Percentiles rank a stretch among this genome's conserved stretches.
Evolutionary conservation across 1,139 yeast genomes (phyloP).

Genomic region (Zhuliangozyma blackwelliae): DNA sequence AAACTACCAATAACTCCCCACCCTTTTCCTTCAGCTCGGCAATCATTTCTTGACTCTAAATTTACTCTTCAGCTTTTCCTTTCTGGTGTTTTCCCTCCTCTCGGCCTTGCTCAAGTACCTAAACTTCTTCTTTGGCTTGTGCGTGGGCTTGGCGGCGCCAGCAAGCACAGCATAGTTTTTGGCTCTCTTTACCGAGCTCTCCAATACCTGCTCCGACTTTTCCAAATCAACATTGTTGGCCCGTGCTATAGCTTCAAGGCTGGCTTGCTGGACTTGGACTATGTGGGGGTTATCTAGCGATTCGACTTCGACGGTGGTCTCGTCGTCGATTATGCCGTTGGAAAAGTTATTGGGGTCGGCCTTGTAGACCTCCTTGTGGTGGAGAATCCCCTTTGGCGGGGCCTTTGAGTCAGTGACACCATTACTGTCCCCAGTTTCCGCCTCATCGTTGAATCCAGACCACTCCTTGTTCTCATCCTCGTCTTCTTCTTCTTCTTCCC

Average conservation of each 20-base stretch:
- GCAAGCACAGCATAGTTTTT: slow-evolving; percentile 66
- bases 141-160: slow-evolving; percentile 44
- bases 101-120: slow-evolving; percentile 80
- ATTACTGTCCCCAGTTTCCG: slow-evolving; percentile 12
- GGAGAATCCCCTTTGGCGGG: slow-evolving; percentile 35
- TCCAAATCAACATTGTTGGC: slow-evolving; percentile 61
- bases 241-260: slow-evolving; percentile 52
- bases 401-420: slow-evolving; percentile 4
- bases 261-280: slow-evolving; percentile 25
- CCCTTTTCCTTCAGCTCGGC: neutral
- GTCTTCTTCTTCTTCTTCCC: slow-evolving; percentile 27
- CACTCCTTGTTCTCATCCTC: slow-evolving; percentile 15
- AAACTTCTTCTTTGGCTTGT: slow-evolving; percentile 65
- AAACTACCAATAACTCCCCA: neutral
- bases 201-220: slow-evolving; percentile 56
- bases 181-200: slow-evolving; percentile 63
- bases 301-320: slow-evolving; percentile 62
- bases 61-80: slow-evolving; percentile 40
- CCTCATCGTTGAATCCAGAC: slow-evolving; percentile 7
- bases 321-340: slow-evolving; percentile 43
- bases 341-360: slow-evolving; percentile 19
- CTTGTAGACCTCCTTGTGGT: slow-evolving; percentile 41
- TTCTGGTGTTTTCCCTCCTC: slow-evolving; percentile 62
- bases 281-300: slow-evolving; percentile 46
- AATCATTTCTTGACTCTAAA: slow-evolving; percentile 7